phyloP scores from a whole-genome alignment of 352 stramenopile genomes.

The Thalassiosira oceanica region DNA sequence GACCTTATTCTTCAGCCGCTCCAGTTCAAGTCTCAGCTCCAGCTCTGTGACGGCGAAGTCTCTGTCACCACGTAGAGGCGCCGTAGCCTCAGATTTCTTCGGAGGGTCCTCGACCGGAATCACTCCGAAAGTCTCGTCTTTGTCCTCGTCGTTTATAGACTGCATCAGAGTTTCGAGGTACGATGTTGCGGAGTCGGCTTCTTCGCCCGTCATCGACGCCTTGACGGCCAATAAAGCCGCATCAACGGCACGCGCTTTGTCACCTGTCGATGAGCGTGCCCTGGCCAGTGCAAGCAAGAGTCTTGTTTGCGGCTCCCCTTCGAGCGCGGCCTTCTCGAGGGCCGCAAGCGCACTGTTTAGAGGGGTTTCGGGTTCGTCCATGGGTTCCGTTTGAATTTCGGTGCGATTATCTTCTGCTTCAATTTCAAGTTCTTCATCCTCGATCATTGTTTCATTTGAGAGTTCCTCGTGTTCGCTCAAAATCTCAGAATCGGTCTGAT shows the following conservation, averaged over 20 bases:
- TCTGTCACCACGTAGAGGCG: slow-evolving; percentile 1
- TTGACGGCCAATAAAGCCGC: slow-evolving; percentile 28
- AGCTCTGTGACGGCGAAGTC: slow-evolving; percentile 33
- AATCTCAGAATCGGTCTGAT: no score
- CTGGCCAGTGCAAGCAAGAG: slow-evolving; percentile 46
- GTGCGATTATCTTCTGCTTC: neutral
- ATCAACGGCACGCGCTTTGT: slow-evolving; percentile 38
- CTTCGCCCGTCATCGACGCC: slow-evolving; percentile 20
- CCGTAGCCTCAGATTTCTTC: neutral
- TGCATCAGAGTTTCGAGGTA: slow-evolving; percentile 48
- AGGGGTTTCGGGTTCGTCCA: slow-evolving; percentile 13
- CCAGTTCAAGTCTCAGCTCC: slow-evolving; percentile 45
- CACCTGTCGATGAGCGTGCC: slow-evolving; percentile 28
- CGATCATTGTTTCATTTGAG: no score
- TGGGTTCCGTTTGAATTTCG: neutral
- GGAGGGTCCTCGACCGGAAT: neutral
- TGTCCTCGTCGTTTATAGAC: slow-evolving; percentile 6
- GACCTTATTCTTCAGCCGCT: slow-evolving; percentile 49
- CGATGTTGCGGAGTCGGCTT: slow-evolving; percentile 26
- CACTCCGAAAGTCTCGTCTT: neutral
- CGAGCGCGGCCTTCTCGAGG: slow-evolving; percentile 42
- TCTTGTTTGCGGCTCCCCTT: slow-evolving; percentile 17
- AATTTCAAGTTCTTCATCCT: slow-evolving; percentile 6
- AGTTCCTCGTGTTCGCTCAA: no score
- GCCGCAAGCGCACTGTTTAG: slow-evolving; percentile 32